Base-by-base conservation (phyloP, 2,329 filamentous ascomycete genomes). In the Penicillium thymicola region DNA sequence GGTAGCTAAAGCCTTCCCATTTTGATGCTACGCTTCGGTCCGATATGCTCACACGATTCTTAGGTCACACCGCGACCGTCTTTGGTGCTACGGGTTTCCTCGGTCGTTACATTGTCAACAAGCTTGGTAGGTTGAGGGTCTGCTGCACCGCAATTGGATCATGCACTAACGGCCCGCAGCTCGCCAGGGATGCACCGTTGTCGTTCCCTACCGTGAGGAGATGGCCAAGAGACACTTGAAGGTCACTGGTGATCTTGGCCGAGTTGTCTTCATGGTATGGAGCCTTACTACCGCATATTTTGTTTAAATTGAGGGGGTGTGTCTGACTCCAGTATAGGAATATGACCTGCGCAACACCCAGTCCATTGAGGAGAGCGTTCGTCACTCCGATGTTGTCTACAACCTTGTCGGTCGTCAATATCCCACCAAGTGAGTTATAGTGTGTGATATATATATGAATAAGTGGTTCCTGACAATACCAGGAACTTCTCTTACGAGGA, bases 141-240 rank as follows among this genome's bases (percentile, higher is more conserved):
- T 28, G 5, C 11, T 25, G n/a, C 5, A 30, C 11, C 27, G 27
- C 42, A 51, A 52, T 52, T 34, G 42, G 25, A 59, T 41, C 55
- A 43, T n/a, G 38, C 10, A 57, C 63, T 66, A 56, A 76, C 65
- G 55, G 62, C 62, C 47, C 47, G 70, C 70, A 96, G 93, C 94
- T 67, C 88, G 90, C 62, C 86, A 92, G 79, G 94, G 94, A 87
- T 96, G 91, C 77, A 96, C 89, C 38, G 94, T 99, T 40, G 86
- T 99, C 58, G 78, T 97, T 58, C 94, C 94, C 48, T 99, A 86
- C 82, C 88, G 94, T 44, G 94, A 99, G 81, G 94, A 97, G 78
- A 97, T 97, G 92, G 82, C 89, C 67, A 97, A 97, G 84, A 88
- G 94, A 67, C 93, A 97, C 79, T 81, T 99, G 71, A 97, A 97